Evolutionary conservation across 164 flowering plant genomes (phyloP).

Genomic region (Sextonia rubra): DNA sequence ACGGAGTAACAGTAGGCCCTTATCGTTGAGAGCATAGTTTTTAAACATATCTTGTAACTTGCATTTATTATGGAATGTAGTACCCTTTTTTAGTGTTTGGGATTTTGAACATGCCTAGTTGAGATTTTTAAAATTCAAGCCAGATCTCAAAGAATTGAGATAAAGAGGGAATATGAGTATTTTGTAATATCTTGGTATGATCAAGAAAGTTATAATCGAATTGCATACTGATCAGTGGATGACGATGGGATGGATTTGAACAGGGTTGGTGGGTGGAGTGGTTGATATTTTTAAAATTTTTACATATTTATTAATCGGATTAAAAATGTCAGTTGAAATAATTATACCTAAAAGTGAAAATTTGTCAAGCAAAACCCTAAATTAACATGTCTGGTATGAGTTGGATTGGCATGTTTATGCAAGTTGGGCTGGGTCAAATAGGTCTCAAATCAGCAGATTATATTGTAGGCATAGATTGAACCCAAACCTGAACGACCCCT

Average conservation of each 20-base stretch:
- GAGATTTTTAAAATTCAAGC: background rate
- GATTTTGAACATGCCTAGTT: constrained; percentile 1
- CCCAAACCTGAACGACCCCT: too few relatives aligned
- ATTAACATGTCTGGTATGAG: too few relatives aligned
- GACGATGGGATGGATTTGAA: background rate
- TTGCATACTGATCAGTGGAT: background rate
- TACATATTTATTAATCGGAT: too few relatives aligned
- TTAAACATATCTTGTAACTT: background rate
- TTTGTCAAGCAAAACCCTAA: too few relatives aligned
- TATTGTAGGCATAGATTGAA: too few relatives aligned
- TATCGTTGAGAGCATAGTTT: background rate
- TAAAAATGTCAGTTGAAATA: background rate
- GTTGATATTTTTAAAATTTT: too few relatives aligned
- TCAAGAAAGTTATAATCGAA: too few relatives aligned
- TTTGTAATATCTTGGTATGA: background rate
- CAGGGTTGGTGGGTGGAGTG: background rate
- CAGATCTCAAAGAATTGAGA: background rate
- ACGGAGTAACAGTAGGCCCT: background rate
- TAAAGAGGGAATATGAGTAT: background rate
- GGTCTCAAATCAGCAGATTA: too few relatives aligned
- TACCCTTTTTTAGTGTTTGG: background rate
- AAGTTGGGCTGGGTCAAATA: too few relatives aligned
- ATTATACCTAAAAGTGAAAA: too few relatives aligned
- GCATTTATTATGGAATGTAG: constrained; percentile 2
- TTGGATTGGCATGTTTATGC: too few relatives aligned